Base-by-base conservation (phyloP, 352 stramenopile species). In the Phytophthora boehmeriae region DNA sequence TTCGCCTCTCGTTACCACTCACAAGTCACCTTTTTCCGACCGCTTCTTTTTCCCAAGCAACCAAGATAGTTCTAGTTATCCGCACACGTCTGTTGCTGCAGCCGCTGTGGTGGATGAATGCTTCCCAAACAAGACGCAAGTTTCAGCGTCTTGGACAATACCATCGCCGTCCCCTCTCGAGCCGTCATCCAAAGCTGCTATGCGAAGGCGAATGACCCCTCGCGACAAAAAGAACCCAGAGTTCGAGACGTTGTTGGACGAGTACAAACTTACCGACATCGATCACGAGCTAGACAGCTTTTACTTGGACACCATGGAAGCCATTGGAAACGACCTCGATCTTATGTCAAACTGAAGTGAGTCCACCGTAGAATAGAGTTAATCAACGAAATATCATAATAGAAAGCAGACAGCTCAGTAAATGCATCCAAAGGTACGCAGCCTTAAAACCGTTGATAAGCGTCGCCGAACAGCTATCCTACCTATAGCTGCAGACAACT, bases 211-310 rank as follows among this genome's bases (percentile, higher is more conserved):
- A 9, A 61, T 76, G 52, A 68, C 75, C 6, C 75, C 65, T 28
- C 58, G 63, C 13, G 73, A 86, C 32, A 65, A 75, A 28, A 83
- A 74, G 57, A 73, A 76, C 36, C 73, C 76, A 8, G 84, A 93
- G 68, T 91, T 92, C 54, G 82, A 92, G 53, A 86, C 73, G 30
- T 69, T 90, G 34, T 70, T 85, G 39, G 80, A 90, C 38, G 82
- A 92, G 68, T 90, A 90, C 73, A 83, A 90, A 60, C 79, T 91
- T 48, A 86, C 79, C 6, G 83, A 92, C 71, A 89, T 91, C 63
- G 82, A 90, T 53, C 80, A 90, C 63, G 84, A 93, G 68, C 76
- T 93, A 45, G 80, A 92, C 60, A 92, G 64, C 41, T 93, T 93
- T 52, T 93, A 93, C 66, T 50, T 90, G 36, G 76, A 91, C 53